These are phyloP conservation scores for Draba incana DNA, from an alignment of 345 rosid genomes.

Conservation along the genomic window DNA sequence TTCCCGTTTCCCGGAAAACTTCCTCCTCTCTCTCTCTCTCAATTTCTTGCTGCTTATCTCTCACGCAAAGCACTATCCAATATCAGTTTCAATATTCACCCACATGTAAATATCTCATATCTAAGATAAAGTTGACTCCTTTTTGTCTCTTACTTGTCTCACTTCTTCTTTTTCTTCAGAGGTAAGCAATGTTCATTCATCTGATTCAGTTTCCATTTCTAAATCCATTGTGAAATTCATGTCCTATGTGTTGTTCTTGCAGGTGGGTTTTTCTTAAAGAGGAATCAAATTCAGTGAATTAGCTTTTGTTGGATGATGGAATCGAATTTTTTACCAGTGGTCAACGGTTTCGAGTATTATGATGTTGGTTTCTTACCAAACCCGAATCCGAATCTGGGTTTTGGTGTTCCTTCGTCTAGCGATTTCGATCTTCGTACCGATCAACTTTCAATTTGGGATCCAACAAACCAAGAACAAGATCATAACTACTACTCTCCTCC, in stretches of 20 bases:
- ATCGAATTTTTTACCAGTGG: slow-evolving; percentile 25
- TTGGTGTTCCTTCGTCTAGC: slow-evolving; percentile 40
- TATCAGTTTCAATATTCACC: neutral
- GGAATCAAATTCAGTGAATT: slow-evolving; percentile 3
- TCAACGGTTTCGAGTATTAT: slow-evolving; percentile 43
- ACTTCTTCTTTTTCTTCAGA: slow-evolving; percentile 15
- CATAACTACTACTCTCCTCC: slow-evolving; percentile 35
- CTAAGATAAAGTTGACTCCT: neutral
- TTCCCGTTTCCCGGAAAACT: slow-evolving; percentile 27
- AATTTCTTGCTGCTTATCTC: slow-evolving; percentile 1
- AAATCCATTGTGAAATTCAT: neutral
- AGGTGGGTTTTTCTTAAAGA: neutral
- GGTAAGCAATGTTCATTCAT: slow-evolving; percentile 20
- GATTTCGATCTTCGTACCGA: slow-evolving; percentile 31
- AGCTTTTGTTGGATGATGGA: slow-evolving; percentile 40
- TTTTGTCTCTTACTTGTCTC: slow-evolving; percentile 9
- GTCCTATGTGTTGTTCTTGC: neutral
- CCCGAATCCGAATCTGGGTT: slow-evolving; percentile 27
- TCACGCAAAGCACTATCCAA: slow-evolving; percentile 20
- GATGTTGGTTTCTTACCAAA: slow-evolving; percentile 38
- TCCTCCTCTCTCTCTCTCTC: neutral
- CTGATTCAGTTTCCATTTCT: slow-evolving; percentile 7
- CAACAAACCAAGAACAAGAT: neutral
- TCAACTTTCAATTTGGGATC: slow-evolving; percentile 36
- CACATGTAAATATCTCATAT: neutral